phyloP scores from a whole-genome alignment of 768 basidiomycete species.

The Pseudohyphozyma bogoriensis region DNA sequence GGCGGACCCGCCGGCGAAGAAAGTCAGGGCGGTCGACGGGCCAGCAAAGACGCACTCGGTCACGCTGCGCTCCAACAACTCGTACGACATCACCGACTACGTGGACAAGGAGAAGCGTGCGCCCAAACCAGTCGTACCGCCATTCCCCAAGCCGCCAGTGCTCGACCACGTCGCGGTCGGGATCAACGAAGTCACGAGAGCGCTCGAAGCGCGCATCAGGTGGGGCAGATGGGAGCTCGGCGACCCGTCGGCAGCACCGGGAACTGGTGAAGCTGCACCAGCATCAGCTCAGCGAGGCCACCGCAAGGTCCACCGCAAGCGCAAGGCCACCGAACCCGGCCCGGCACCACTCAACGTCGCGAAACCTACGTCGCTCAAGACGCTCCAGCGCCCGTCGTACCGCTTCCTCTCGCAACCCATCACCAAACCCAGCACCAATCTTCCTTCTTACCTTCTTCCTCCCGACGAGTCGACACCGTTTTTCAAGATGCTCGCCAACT shows the following conservation, averaged over 20 bases:
- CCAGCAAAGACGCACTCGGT: background rate
- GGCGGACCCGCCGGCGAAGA: background rate
- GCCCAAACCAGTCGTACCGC: too few species aligned
- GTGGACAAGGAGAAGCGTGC: background rate
- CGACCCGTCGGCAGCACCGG: slow-evolving; percentile 6
- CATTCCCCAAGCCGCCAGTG: slow-evolving; percentile 27
- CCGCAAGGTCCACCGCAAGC: too few species aligned
- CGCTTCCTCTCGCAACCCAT: slow-evolving; percentile 1
- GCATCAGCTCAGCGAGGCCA: too few species aligned
- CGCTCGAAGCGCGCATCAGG: slow-evolving; percentile 52
- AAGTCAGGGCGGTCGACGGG: background rate
- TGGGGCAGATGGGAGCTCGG: slow-evolving; percentile 28
- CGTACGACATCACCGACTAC: background rate
- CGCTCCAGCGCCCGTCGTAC: slow-evolving; percentile 8
- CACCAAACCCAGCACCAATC: background rate
- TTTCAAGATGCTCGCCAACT: slow-evolving; percentile 2
- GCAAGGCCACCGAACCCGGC: too few species aligned
- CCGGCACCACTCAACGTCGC: slow-evolving; percentile 6
- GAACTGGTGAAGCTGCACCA: background rate
- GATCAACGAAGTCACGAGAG: slow-evolving; percentile 70
- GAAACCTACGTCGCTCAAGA: slow-evolving; percentile 11
- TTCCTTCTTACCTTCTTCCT: slow-evolving; percentile 10
- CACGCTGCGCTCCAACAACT: background rate
- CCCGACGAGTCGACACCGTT: background rate
- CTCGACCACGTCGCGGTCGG: slow-evolving; percentile 51